Base-by-base conservation (phyloP, 768 basidiomycete species). In the Boletus coccyginus region DNA sequence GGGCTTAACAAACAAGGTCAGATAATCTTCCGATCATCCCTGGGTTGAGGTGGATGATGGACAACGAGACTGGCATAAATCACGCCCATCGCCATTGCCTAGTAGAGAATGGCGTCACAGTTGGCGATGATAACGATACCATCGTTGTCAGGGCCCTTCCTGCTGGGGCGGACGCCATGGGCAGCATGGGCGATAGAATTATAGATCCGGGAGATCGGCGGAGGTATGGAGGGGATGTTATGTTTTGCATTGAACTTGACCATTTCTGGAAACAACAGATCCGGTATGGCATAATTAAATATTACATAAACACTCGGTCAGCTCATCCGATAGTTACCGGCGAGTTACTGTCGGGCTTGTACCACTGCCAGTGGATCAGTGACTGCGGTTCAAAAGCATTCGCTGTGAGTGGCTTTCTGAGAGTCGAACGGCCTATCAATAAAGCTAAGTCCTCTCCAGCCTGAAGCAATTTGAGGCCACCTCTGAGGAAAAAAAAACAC, bases 121-220 rank as follows among this genome's bases (percentile, higher is more conserved):
- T 71, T 66, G 5, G 72, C 72, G 12, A 78, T 66, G 8, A 80
- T 60, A 0, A 71, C 76, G 6, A 79, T 56, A 5, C 77, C 66
- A 64, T 65, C 27, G 11, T 69, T 70, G n/a, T 75, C 69, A 3
- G 59, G 56, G 1, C 55, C 74, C 67, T 35, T 49, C 3, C 74
- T 68, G 16, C 59, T 58, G 0, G 77, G 78, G 16, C 75, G 69
- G 14, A 80, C 43, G 21, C 61, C 56, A 57, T 76, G 75, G 0
- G 78, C 78, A 74, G 41, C 70, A 73, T 12, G 79, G 80, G 12
- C 75, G 73, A 17, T 70, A 73, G 58, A 80, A 81, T 50, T 81
- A 77, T 10, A 77, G 52, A 48, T 73, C n/a, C n/a, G n/a, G n/a
- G 72, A 6, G 74, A 70, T 29, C 81, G 70, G 27, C 59, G 52